Percentiles rank a stretch among this genome's conserved stretches.
phyloP scores from a whole-genome alignment of 306 rosid genomes.

The Astragalus membranaceus region DNA sequence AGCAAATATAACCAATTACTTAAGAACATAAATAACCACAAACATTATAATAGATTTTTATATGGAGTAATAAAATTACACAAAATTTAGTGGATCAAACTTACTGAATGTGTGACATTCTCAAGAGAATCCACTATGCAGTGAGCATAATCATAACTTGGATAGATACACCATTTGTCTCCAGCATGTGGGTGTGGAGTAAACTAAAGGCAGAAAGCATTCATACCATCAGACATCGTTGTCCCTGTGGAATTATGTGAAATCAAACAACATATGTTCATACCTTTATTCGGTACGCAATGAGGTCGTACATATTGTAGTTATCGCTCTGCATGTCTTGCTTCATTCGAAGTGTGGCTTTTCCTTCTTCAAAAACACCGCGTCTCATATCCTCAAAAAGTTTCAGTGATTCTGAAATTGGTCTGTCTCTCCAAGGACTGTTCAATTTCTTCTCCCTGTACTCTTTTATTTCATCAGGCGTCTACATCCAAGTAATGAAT shows the following conservation, averaged over 20 bases:
- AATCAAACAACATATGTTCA: constrained; percentile 12
- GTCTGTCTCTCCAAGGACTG: constrained; percentile 99
- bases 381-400: constrained; percentile 87
- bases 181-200: constrained; percentile 98
- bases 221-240: constrained; percentile 6
- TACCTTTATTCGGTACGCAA: constrained; percentile 95
- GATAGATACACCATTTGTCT: constrained; percentile 98
- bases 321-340: constrained; percentile 99
- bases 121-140: constrained; percentile 98
- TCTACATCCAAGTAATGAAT: constrained; percentile 43
- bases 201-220: constrained; percentile 47
- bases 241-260: not conserved
- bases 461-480: constrained; percentile 87
- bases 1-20: too few species aligned
- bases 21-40: not conserved
- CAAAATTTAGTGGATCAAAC: constrained; percentile 17
- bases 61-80: not conserved
- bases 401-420: constrained; percentile 69
- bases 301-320: constrained; percentile 94
- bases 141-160: constrained; percentile 96
- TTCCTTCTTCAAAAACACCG: constrained; percentile 85
- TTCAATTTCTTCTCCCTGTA: constrained; percentile 85
- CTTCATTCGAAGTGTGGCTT: constrained; percentile 96
- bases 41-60: not conserved
- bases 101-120: constrained; percentile 93